phyloP scores from a whole-genome alignment of 768 basidiomycete genomes.

The Trametes meyenii region DNA sequence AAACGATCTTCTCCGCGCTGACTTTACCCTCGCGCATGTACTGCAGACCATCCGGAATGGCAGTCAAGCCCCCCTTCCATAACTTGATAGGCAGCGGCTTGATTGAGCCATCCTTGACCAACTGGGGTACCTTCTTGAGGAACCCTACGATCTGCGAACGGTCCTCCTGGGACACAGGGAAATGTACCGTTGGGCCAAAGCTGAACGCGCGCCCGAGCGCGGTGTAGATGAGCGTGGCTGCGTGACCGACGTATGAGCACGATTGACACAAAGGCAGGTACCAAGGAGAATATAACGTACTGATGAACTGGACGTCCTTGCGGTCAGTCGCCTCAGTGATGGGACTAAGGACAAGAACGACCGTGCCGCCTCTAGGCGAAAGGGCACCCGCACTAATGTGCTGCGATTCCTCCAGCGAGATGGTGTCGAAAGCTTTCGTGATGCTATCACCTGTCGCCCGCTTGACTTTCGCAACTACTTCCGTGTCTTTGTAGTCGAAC shows the following conservation, averaged over 20 bases:
- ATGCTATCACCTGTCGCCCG: conserved; percentile 30
- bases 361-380: conserved; percentile 4
- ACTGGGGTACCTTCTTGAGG: conserved; percentile 20
- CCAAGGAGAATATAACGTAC: conserved; percentile 10
- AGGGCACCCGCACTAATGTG: conserved; percentile 14
- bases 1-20: conserved; percentile 30
- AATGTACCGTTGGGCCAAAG: conserved; percentile 8
- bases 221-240: conserved; percentile 20
- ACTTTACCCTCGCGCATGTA: conserved; percentile 33
- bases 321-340: conserved; percentile 13
- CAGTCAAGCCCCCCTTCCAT: conserved; percentile 26
- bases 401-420: conserved; percentile 30
- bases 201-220: conserved; percentile 11
- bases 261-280: neutral
- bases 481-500: conserved; percentile 41
- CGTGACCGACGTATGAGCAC: no score
- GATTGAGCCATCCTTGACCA: conserved; percentile 25
- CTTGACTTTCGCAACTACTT: conserved; percentile 33
- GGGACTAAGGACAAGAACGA: conserved; percentile 11
- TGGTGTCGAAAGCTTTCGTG: conserved; percentile 33
- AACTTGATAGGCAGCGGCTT: conserved; percentile 27
- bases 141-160: conserved; percentile 23
- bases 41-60: conserved; percentile 24
- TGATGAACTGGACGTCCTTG: conserved; percentile 21
- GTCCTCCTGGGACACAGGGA: conserved; percentile 17